These are phyloP conservation scores for Suillus cothurnatus DNA, from an alignment of 768 basidiomycete genomes.

Conservation along the genomic window DNA sequence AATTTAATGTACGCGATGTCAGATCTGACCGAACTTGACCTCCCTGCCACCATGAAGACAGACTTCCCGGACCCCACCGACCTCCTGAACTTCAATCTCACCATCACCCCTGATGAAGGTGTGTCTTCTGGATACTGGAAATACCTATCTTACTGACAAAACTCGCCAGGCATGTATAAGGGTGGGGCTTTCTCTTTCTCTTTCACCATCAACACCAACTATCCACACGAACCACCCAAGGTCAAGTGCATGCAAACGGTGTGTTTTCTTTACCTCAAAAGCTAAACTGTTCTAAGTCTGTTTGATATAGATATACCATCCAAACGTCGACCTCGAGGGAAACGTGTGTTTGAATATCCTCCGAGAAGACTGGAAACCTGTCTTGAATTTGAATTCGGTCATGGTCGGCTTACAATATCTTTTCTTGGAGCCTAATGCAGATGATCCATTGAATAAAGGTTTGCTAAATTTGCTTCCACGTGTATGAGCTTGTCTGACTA, in stretches of 20 bases:
- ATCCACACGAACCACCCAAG: conserved; percentile 99
- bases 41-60: conserved; percentile 96
- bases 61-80: conserved; percentile 90
- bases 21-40: conserved; percentile 97
- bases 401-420: conserved; percentile 99
- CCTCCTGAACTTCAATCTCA: conserved; percentile 95
- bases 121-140: conserved; percentile 19
- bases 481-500: conserved; percentile 14
- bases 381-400: conserved; percentile 94
- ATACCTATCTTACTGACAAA: not conserved
- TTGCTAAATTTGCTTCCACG: conserved; percentile 24
- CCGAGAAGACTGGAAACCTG: conserved; percentile 99
- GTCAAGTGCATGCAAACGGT: conserved; percentile 97
- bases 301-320: conserved; percentile 87
- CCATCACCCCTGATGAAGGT: conserved; percentile 98
- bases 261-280: conserved; percentile 25
- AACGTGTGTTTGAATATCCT: conserved; percentile 99
- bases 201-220: conserved; percentile 95
- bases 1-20: conserved; percentile 10
- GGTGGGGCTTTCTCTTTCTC: conserved; percentile 93
- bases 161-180: conserved; percentile 89
- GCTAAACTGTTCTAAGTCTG: conserved; percentile 12
- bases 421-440: conserved; percentile 98
- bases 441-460: conserved; percentile 99
- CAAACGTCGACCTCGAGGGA: conserved; percentile 96